A percentile compares a stretch with the other conserved stretches of the same genome.
These are phyloP conservation scores for Aschersonia sp. DNA, from an alignment of 2,329 filamentous ascomycete genomes.

Conservation along the genomic window DNA sequence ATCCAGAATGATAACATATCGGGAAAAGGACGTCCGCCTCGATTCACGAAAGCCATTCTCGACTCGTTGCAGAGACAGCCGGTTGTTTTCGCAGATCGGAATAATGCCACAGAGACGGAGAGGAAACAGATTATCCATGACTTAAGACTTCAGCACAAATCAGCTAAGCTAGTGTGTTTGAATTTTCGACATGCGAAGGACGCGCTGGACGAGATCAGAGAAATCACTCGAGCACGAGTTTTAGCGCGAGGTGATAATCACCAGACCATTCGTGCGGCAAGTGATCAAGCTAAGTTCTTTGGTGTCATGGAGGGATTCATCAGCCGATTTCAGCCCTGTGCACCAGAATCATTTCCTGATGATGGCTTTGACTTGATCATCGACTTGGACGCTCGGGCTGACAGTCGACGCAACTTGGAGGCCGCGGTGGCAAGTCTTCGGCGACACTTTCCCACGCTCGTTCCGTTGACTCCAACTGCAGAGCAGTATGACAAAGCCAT, in stretches of 20 bases:
- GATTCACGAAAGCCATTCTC: constrained; percentile 60
- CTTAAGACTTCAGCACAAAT: constrained; percentile 44
- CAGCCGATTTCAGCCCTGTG: constrained; percentile 65
- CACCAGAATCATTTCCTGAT: constrained; percentile 55
- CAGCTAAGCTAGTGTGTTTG: constrained; percentile 65
- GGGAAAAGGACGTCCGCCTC: constrained; percentile 59
- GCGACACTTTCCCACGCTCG: constrained; percentile 60
- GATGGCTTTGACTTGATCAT: constrained; percentile 72
- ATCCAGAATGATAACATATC: constrained; percentile 95
- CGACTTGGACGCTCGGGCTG: constrained; percentile 60
- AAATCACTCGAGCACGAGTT: constrained; percentile 64
- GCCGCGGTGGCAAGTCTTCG: constrained; percentile 58
- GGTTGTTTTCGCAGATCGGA: constrained; percentile 81
- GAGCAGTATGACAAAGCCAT: constrained; percentile 72
- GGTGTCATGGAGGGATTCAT: constrained; percentile 95
- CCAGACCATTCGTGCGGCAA: constrained; percentile 85
- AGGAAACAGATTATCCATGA: constrained; percentile 78
- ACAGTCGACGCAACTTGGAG: constrained; percentile 79
- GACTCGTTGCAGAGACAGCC: constrained; percentile 47
- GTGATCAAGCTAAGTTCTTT: constrained; percentile 58
- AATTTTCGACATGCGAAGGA: constrained; percentile 78
- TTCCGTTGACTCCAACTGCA: constrained; percentile 54
- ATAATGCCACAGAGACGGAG: constrained; percentile 83
- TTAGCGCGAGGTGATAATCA: constrained; percentile 85
- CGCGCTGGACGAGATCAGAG: constrained; percentile 56